These are phyloP conservation scores for Nitzschia sp. DNA, from an alignment of 108 stramenopile genomes.

Conservation along the genomic window DNA sequence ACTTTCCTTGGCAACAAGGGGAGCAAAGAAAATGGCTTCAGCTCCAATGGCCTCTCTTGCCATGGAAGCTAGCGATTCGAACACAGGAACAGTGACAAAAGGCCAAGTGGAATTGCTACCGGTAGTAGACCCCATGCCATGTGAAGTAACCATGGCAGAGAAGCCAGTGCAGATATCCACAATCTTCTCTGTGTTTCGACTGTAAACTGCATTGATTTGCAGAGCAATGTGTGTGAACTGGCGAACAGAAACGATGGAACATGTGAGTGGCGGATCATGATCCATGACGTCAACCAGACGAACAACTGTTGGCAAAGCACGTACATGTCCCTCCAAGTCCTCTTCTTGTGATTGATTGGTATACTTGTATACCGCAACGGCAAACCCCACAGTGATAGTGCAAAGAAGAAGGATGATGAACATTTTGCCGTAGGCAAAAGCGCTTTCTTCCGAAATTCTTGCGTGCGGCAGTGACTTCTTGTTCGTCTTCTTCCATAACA, in stretches of 20 bases:
- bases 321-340: neutral
- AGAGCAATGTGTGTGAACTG: neutral
- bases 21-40: neutral
- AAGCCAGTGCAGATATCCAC: neutral
- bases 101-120: slow-evolving; percentile 22
- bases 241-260: neutral
- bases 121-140: neutral
- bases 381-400: neutral
- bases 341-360: neutral
- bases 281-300: neutral
- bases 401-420: neutral
- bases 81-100: slow-evolving; percentile 21
- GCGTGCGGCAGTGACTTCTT: no score
- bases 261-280: neutral
- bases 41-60: neutral
- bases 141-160: neutral
- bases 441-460: no score
- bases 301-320: neutral
- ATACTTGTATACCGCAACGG: neutral
- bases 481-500: no score
- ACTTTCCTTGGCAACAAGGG: neutral
- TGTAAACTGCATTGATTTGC: neutral
- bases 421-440: neutral
- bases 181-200: neutral
- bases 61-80: slow-evolving; percentile 2